Conservation (phyloP, 2,329 filamentous ascomycete species). For the Colletotrichum horii region DNA sequence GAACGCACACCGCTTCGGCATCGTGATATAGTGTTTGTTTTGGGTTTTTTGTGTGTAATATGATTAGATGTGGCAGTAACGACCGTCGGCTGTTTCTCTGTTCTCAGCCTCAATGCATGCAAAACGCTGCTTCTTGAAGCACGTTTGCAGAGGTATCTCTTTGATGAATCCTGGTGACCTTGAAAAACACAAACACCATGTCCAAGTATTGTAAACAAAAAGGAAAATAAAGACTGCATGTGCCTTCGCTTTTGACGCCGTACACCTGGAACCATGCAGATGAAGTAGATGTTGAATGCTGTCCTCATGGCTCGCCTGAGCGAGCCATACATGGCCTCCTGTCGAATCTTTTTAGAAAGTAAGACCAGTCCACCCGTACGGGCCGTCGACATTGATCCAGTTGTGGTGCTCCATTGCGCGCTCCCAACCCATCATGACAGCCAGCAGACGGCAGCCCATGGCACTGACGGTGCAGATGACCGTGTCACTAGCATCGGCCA, state of each 20-base stretch:
- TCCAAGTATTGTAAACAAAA: neutral
- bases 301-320: neutral
- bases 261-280: slow-evolving; percentile 14
- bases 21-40: neutral
- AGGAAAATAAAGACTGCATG: neutral
- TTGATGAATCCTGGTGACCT: neutral
- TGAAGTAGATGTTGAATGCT: neutral
- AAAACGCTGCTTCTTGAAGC: neutral
- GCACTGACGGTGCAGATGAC: slow-evolving; percentile 80
- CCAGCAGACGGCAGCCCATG: slow-evolving; percentile 74
- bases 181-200: neutral
- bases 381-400: slow-evolving; percentile 84
- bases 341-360: neutral
- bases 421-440: slow-evolving; percentile 89
- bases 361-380: slow-evolving; percentile 64
- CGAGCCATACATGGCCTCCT: neutral
- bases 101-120: neutral
- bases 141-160: slow-evolving; percentile 4
- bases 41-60: neutral
- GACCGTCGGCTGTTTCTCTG: neutral
- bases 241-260: slow-evolving; percentile 10
- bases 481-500: slow-evolving; percentile 70
- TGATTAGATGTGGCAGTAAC: slow-evolving; percentile 6
- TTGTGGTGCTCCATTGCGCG: slow-evolving; percentile 60
- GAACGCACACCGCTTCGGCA: neutral